Base-by-base conservation (phyloP, 768 basidiomycete genomes). In the Phaffia australis region DNA sequence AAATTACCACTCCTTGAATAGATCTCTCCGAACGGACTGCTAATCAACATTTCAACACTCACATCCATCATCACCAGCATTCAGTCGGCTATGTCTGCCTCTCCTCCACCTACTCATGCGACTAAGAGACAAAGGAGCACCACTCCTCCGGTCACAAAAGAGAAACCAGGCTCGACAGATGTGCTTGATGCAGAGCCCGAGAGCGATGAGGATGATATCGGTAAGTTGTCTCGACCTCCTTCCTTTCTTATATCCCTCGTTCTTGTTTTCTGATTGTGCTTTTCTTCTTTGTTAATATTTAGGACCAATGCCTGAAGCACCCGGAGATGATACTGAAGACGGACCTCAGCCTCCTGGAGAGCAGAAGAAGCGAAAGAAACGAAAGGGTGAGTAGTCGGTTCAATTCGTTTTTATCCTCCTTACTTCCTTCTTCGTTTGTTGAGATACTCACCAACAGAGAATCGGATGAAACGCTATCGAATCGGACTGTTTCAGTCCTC, bases 401-500 rank as follows among this genome's bases (percentile, higher is more conserved):
- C 49, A 21, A 6, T 46, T 51, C n/a, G 61, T n/a, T 15, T 3
- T 23, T 51, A 23, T 8, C 32, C 18, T 52, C 46, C 21, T 35
- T 55, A 25, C 49, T 1, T 54, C 23, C 62, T 32, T 63, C 30
- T 55, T 29, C 51, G n/a, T 29, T 11, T 18, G 5, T 16, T 42
- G n/a, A 54, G 32, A 54, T 21, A 32, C 50, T 42, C 25, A 50
- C 19, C 5, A 30, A 19, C 6, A 27, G 27, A n/a, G 49, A 50
- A 15, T n/a, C 16, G 49, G 15, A 15, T 15, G 49, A 15, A 32
- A 57, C 23, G 1, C 21, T 56, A 29, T 50, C 48, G 9, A 19
- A 46, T 21, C 46, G 42, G 62, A 4, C 16, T 16, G 71, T 61
- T 66, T 32, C 75, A 97, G 92, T 94, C 52, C 82, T 98, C 8